phyloP scores from a whole-genome alignment of 805 yeast genomes.

The Citeromyces nyonsensis region DNA sequence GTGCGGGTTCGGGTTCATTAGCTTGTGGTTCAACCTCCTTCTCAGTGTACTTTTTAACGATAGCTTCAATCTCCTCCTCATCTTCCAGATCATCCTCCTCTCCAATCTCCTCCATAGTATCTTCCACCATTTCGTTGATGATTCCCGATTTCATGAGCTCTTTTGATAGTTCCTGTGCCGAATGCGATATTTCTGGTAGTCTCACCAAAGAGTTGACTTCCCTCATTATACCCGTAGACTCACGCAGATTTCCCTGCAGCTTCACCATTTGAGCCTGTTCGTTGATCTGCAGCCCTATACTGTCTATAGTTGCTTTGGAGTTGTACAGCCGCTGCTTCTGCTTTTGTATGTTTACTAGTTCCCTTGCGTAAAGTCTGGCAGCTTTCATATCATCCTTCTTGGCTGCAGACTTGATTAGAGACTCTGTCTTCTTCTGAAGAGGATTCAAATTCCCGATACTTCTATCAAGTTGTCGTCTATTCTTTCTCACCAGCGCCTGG shows the following conservation, averaged over 20 bases:
- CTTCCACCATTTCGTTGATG: conserved; percentile 91
- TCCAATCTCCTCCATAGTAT: conserved; percentile 56
- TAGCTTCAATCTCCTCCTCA: conserved; percentile 47
- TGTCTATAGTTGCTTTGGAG: conserved; percentile 75
- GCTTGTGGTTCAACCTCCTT: conserved; percentile 35
- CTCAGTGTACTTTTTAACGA: conserved; percentile 17
- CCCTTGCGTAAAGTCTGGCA: conserved; percentile 72
- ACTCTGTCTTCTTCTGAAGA: conserved; percentile 61
- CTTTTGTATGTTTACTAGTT: conserved; percentile 54
- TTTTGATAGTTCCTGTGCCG: conserved; percentile 75
- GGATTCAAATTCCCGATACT: conserved; percentile 46
- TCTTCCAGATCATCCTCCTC: conserved; percentile 50
- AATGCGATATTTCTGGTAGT: conserved; percentile 64
- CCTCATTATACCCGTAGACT: conserved; percentile 70
- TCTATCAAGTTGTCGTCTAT: conserved; percentile 72
- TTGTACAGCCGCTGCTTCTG: conserved; percentile 62
- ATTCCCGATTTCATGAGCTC: conserved; percentile 80
- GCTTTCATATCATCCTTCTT: conserved; percentile 62
- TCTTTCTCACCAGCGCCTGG: conserved; percentile 66
- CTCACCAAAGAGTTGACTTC: conserved; percentile 72
- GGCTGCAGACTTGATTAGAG: conserved; percentile 58
- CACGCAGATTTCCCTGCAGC: conserved; percentile 66
- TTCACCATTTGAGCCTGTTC: conserved; percentile 83
- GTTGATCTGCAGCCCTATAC: conserved; percentile 77
- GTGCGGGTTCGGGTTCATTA: conserved; percentile 17